Percentiles rank a stretch among this genome's conserved stretches.
Conservation (phyloP, 139 green algal species). For the Medakamo hakoo region DNA sequence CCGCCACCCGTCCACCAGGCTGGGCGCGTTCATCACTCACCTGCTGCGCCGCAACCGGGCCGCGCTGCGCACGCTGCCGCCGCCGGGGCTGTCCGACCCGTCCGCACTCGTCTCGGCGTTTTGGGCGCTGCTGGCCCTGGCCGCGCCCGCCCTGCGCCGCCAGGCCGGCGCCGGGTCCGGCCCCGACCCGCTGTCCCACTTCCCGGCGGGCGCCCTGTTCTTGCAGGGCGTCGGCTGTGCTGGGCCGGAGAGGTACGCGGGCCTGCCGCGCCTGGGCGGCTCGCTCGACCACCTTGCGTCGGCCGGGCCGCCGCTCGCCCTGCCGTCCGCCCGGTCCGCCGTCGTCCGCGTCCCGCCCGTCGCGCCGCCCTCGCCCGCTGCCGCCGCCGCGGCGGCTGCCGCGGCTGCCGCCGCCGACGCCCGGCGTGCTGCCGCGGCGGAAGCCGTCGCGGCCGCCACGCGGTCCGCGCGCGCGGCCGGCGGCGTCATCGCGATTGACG, state of each 20-base stretch:
- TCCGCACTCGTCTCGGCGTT: constrained; percentile 53
- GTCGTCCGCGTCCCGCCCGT: too few species aligned
- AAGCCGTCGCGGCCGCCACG: background rate
- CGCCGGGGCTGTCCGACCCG: constrained; percentile 55
- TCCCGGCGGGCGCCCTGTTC: constrained; percentile 7
- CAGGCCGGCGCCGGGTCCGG: background rate
- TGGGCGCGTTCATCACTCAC: constrained; percentile 35
- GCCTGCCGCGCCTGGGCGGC: constrained; percentile 10
- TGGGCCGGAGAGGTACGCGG: constrained; percentile 4
- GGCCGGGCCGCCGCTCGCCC: too few species aligned
- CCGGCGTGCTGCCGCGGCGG: background rate
- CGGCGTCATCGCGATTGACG: too few species aligned
- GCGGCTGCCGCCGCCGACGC: background rate
- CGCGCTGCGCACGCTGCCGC: constrained; percentile 42
- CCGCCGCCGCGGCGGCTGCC: constrained; percentile 5
- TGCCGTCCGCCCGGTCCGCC: too few species aligned
- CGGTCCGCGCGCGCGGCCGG: background rate
- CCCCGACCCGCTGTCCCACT: background rate
- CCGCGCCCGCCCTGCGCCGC: constrained; percentile 25
- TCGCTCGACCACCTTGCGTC: constrained; percentile 19
- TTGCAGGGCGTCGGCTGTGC: constrained; percentile 4
- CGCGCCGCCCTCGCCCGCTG: too few species aligned
- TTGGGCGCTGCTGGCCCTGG: constrained; percentile 50
- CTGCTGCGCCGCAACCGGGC: constrained; percentile 54
- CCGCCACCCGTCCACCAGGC: background rate